Evolutionary conservation across 2,329 filamentous ascomycete species (phyloP).

Genomic region (Cytospora leucostoma): DNA sequence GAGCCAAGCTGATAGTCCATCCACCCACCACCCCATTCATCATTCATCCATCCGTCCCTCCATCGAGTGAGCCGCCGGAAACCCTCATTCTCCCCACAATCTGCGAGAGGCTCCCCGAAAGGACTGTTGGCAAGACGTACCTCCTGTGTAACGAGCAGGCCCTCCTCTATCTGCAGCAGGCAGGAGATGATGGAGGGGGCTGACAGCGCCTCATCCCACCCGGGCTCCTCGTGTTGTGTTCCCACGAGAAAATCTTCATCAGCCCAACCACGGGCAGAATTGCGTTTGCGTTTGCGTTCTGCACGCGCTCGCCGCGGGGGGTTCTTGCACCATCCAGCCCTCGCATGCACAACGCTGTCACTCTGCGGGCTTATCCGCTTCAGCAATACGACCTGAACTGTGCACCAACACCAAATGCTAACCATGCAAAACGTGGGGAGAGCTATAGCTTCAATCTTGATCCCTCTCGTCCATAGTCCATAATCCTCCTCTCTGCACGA

Average conservation of each 20-base stretch:
- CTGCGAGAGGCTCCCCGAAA: neutral
- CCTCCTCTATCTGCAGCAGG: slow-evolving; percentile 3
- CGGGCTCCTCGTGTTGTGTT: neutral
- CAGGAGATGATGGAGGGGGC: neutral
- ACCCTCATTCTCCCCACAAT: neutral
- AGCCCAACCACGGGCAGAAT: neutral
- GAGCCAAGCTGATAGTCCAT: slow-evolving; percentile 11
- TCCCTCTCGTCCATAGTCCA: neutral
- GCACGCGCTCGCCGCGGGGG: neutral
- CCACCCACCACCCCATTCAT: too few relatives aligned
- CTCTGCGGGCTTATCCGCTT: slow-evolving; percentile 1
- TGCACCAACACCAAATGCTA: neutral
- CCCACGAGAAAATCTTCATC: slow-evolving; percentile 5
- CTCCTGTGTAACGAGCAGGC: slow-evolving; percentile 6
- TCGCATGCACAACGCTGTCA: slow-evolving; percentile 5
- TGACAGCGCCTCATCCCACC: neutral
- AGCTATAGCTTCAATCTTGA: neutral
- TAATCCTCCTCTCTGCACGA: neutral
- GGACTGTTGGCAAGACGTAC: neutral
- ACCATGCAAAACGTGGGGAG: neutral
- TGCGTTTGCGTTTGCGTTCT: too few relatives aligned
- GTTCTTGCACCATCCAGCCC: neutral
- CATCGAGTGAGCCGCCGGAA: neutral
- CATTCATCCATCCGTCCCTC: neutral
- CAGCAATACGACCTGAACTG: neutral